These are phyloP conservation scores for Tarenaya hassleriana DNA, from an alignment of 345 rosid species.

Conservation along the genomic window DNA sequence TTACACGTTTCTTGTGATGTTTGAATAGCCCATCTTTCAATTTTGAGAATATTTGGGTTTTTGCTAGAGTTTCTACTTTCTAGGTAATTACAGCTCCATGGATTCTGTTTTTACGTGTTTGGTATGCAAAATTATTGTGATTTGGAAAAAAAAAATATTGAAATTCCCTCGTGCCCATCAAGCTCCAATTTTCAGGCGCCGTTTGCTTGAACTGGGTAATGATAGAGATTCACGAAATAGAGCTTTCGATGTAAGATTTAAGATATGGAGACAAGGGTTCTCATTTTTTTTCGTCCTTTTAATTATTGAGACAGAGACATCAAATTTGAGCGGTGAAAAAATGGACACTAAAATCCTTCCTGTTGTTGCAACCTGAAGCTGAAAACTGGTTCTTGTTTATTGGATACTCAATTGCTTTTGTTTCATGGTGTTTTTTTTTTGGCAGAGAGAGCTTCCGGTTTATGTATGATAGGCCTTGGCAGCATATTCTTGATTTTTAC, in stretches of 20 bases:
- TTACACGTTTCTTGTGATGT: background rate
- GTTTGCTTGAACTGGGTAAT: background rate
- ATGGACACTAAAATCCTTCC: too few species aligned
- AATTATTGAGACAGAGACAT: background rate
- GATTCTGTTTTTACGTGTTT: too few species aligned
- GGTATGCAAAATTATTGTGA: too few species aligned
- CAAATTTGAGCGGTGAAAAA: too few species aligned
- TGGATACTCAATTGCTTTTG: background rate
- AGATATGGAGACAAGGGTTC: background rate
- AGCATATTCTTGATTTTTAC: conserved; percentile 54
- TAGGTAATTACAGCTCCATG: too few species aligned
- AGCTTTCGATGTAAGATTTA: background rate
- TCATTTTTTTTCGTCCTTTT: background rate
- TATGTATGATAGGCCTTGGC: conserved; percentile 77
- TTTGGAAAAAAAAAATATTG: too few species aligned
- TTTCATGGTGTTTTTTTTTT: background rate
- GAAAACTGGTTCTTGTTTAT: background rate
- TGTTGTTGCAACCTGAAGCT: too few species aligned
- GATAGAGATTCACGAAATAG: background rate
- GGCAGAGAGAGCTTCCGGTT: conserved; percentile 60
- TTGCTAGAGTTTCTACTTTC: too few species aligned
- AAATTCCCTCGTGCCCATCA: too few species aligned
- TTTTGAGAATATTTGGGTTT: too few species aligned
- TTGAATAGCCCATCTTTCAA: too few species aligned
- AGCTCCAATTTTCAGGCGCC: too few species aligned